Percentiles rank a stretch among this genome's conserved stretches.
Evolutionary conservation across 495 filamentous ascomycete species (phyloP).

Genomic region (Podospora didyma): DNA sequence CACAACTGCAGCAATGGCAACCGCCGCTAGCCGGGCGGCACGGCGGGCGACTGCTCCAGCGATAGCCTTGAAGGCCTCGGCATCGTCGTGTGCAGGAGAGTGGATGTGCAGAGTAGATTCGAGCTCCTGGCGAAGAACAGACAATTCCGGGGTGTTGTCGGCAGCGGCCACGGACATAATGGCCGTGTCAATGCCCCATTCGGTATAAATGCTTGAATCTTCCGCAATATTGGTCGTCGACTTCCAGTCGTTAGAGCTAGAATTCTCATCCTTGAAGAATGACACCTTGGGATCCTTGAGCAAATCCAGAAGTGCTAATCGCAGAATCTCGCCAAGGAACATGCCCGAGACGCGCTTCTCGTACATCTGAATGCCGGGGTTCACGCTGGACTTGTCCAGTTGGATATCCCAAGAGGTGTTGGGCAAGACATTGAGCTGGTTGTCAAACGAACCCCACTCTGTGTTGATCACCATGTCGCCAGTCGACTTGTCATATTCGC

Average conservation of each 20-base stretch:
- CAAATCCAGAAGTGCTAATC: conserved; percentile 66
- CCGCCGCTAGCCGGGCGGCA: conserved; percentile 81
- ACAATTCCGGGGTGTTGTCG: conserved; percentile 62
- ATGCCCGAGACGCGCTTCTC: conserved; percentile 98
- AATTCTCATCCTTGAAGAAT: conserved; percentile 67
- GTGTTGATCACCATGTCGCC: conserved; percentile 97
- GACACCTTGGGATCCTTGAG: conserved; percentile 55
- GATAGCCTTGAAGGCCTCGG: conserved; percentile 73
- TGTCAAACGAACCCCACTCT: conserved; percentile 98
- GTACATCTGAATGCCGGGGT: conserved; percentile 97
- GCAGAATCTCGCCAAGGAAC: conserved; percentile 94
- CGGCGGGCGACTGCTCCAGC: conserved; percentile 82
- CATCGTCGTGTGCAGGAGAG: conserved; percentile 69
- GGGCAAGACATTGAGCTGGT: conserved; percentile 80
- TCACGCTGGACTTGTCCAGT: conserved; percentile 75
- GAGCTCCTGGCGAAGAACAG: conserved; percentile 68
- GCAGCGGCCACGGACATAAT: conserved; percentile 77
- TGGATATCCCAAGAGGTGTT: conserved; percentile 77
- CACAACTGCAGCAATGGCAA: conserved; percentile 79
- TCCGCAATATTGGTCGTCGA: conserved; percentile 64
- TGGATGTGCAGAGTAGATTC: conserved; percentile 69
- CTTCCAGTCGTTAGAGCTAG: conserved; percentile 57
- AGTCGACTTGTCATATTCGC: conserved; percentile 73
- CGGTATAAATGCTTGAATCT: conserved; percentile 62
- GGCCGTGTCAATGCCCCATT: conserved; percentile 87